Evolutionary conservation across 2,329 filamentous ascomycete species (phyloP).

Genomic region (Septoria linicola): DNA sequence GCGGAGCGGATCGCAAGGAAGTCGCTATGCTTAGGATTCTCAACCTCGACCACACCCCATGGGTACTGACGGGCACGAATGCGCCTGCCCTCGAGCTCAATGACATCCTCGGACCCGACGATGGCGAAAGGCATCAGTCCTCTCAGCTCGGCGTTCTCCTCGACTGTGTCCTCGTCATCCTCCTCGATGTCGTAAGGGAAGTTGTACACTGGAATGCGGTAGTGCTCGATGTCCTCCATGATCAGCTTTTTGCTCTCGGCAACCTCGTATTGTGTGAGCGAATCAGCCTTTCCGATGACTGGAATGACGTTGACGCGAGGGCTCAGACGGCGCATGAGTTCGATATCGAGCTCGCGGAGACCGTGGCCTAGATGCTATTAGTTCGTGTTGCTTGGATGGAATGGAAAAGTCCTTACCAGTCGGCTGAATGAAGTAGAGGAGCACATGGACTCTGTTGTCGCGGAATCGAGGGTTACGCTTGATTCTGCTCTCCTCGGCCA

Average conservation of each 20-base stretch:
- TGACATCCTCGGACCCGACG: conserved; percentile 91
- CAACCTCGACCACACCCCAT: conserved; percentile 98
- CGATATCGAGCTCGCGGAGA: conserved; percentile 97
- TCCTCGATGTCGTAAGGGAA: conserved; percentile 99
- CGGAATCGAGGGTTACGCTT: conserved; percentile 99
- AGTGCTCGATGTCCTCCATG: conserved; percentile 99
- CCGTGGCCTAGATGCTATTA: conserved; percentile 48
- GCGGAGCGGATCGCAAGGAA: conserved; percentile 97
- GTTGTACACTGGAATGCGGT: conserved; percentile 99
- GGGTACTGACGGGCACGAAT: conserved; percentile 96
- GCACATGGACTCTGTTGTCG: conserved; percentile 96
- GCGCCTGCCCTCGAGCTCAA: conserved; percentile 89
- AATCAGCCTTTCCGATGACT: conserved; percentile 97
- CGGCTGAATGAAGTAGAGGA: conserved; percentile 99
- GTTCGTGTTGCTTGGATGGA: conserved; percentile 1
- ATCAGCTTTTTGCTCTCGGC: conserved; percentile 99
- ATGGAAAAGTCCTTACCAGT: conserved; percentile 58
- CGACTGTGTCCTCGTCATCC: conserved; percentile 97
- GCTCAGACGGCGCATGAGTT: conserved; percentile 98
- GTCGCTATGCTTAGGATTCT: conserved; percentile 98
- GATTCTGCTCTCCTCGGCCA: conserved; percentile 98
- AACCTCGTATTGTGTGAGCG: conserved; percentile 90
- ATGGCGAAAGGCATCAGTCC: conserved; percentile 99
- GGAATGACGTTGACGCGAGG: conserved; percentile 98
- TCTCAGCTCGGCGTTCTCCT: conserved; percentile 96